Percentiles rank a stretch among this genome's conserved stretches.
Conservation (phyloP, 805 yeast genomes). For the Candida verbasci region DNA sequence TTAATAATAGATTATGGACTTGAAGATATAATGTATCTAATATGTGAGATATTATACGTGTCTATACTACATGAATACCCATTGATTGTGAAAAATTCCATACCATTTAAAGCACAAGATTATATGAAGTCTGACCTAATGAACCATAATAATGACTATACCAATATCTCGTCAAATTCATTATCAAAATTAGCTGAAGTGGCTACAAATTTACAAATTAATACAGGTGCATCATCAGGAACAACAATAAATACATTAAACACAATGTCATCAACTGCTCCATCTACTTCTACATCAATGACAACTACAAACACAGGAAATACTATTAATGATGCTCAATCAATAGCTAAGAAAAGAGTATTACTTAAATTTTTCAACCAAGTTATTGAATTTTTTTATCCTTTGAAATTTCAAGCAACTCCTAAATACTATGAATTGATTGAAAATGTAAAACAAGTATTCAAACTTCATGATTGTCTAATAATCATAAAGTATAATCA, state of each 20-base stretch:
- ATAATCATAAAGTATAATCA: slow-evolving; percentile 20
- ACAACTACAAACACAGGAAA: background rate
- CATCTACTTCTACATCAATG: too few species aligned
- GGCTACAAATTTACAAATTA: slow-evolving; percentile 15
- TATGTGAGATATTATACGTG: slow-evolving; percentile 66
- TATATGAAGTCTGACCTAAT: background rate
- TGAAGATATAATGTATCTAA: slow-evolving; percentile 57
- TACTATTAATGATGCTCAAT: background rate
- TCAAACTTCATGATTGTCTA: slow-evolving; percentile 34
- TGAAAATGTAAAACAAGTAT: slow-evolving; percentile 71
- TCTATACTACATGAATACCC: slow-evolving; percentile 63
- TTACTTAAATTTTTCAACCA: slow-evolving; percentile 49
- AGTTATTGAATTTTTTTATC: slow-evolving; percentile 60
- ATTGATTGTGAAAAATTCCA: slow-evolving; percentile 41
- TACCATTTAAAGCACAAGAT: slow-evolving; percentile 20
- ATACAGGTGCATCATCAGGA: slow-evolving; percentile 6
- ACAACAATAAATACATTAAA: too few species aligned
- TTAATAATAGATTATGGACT: slow-evolving; percentile 79
- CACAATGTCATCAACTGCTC: too few species aligned
- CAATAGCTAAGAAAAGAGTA: slow-evolving; percentile 22
- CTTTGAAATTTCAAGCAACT: slow-evolving; percentile 63
- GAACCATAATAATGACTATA: background rate
- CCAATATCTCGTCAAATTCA: slow-evolving; percentile 4
- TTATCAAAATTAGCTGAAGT: slow-evolving; percentile 32
- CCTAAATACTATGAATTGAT: slow-evolving; percentile 78